Evolutionary conservation across 305 asterid species (phyloP), one percentile per base, ranked within the genome.

Genomic region (Salvia sclarea): DNA sequence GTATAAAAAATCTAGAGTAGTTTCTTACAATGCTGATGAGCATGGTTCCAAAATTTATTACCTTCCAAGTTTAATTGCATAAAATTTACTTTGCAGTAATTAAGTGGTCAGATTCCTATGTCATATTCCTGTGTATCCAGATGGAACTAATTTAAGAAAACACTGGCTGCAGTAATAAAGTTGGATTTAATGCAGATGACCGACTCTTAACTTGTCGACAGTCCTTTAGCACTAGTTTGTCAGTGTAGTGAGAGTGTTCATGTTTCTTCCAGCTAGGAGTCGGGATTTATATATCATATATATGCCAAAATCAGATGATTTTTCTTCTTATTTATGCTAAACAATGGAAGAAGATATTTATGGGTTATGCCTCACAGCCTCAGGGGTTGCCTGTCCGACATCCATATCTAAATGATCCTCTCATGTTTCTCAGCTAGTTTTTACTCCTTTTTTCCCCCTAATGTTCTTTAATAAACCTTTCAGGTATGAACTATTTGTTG

Each of bases 401-500:
- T 52, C 72, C 57, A 20, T 53, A 72, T 64, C 62, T 64, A 59
- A 21, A 47, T 33, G 43, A 68, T 33, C 35, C 59, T 20, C 37
- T 12, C 44, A 49, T 49, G 56, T 49, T 25, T 48, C 20, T 45
- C 61, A 43, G 43, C 62, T 70, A 59, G 60, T 69, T 50, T 37
- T 47, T 60, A 21, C 71, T 61, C 72, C 50, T 58, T 28, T 68
- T 38, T 56, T 65, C 64, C 55, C 22, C 22, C 66, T 65, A 21
- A 74, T 47, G 33, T 47, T 61, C 38, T 25, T 61, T 11, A 68
- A 25, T 58, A 50, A 52, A 70, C 61, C 59, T 55, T 68, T 22
- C 83, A 86, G 99, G 83, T 95, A 95, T 41, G 99, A 95, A 84
- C 90, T 95, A 71, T 95, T 92, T 79, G 99, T 95, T 71, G 99